phyloP scores from a whole-genome alignment of 129 eudicot species.

The Chrysanthemum seticuspe region DNA sequence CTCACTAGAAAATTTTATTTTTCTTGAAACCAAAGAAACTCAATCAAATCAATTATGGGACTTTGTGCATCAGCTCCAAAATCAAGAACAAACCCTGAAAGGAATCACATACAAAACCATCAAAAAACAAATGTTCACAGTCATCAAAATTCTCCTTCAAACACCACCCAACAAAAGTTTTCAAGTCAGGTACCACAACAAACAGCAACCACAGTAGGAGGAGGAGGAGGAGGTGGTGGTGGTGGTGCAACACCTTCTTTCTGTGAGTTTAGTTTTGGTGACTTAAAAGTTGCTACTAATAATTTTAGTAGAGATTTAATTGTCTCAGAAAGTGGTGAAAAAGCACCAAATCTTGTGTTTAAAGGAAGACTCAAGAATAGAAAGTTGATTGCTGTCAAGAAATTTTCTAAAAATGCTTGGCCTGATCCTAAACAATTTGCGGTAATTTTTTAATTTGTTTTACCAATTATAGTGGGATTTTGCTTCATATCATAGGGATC shows the following conservation, averaged over 20 bases:
- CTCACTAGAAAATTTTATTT: conserved; percentile 7
- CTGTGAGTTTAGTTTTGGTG: conserved; percentile 47
- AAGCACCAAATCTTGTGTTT: conserved; percentile 67
- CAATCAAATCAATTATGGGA: conserved; percentile 46
- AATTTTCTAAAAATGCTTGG: conserved; percentile 63
- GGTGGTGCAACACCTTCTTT: conserved; percentile 38
- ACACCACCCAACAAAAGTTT: conserved; percentile 26
- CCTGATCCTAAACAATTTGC: conserved; percentile 81
- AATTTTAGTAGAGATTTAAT: conserved; percentile 53
- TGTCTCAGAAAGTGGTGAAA: conserved; percentile 67
- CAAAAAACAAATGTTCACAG: conserved; percentile 28
- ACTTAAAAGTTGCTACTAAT: conserved; percentile 60
- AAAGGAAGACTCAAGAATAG: conserved; percentile 58
- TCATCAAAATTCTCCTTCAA: conserved; percentile 31
- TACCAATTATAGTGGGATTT: not conserved
- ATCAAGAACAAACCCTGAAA: conserved; percentile 51
- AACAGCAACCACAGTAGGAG: conserved; percentile 27
- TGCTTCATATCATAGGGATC: too few relatives aligned
- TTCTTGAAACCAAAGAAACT: conserved; percentile 1
- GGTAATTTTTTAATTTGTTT: conserved; percentile 24
- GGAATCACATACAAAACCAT: conserved; percentile 23
- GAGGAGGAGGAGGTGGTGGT: conserved; percentile 26
- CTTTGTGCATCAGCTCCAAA: conserved; percentile 55
- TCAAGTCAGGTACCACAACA: conserved; percentile 29
- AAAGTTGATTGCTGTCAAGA: conserved; percentile 76